A percentile compares a stretch with the other conserved stretches of the same genome.
phyloP scores from a whole-genome alignment of 2,329 filamentous ascomycete genomes.

The Aspergillus tanneri region DNA sequence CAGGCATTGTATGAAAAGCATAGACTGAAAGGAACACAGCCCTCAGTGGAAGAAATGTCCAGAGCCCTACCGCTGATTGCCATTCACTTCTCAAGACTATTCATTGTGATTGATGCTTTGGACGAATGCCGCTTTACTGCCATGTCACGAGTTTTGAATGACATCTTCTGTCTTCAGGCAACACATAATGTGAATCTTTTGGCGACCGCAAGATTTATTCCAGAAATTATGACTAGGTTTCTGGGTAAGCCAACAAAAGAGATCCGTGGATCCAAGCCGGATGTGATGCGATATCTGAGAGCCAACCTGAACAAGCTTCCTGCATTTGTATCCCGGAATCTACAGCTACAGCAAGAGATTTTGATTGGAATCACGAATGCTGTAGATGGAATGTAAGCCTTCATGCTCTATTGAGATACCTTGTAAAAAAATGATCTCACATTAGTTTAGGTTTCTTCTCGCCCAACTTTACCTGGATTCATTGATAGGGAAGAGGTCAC shows the following conservation, averaged over 20 bases:
- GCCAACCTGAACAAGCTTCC: slow-evolving; percentile 22
- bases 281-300: slow-evolving; percentile 34
- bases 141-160: slow-evolving; percentile 12
- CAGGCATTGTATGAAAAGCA: slow-evolving; percentile 28
- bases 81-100: slow-evolving; percentile 18
- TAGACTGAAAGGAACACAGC: slow-evolving; percentile 18
- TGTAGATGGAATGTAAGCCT: slow-evolving; percentile 37
- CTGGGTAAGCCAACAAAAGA: slow-evolving; percentile 19
- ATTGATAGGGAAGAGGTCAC: slow-evolving; percentile 14
- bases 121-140: slow-evolving; percentile 27
- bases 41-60: slow-evolving; percentile 25
- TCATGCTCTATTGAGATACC: neutral
- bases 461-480: slow-evolving; percentile 26
- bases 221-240: slow-evolving; percentile 25
- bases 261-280: slow-evolving; percentile 35
- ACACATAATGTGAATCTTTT: slow-evolving; percentile 27
- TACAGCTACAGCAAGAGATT: slow-evolving; percentile 23
- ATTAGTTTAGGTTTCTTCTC: slow-evolving; percentile 30
- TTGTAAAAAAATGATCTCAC: too few relatives aligned
- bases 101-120: slow-evolving; percentile 34
- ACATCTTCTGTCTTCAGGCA: slow-evolving; percentile 25
- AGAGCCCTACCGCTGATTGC: slow-evolving; percentile 18
- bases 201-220: slow-evolving; percentile 33
- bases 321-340: slow-evolving; percentile 13
- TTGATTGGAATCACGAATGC: slow-evolving; percentile 21